Evolutionary conservation across 305 asterid genomes (phyloP), one percentile per base, ranked within the genome.

Genomic region (Ilex paraguariensis): DNA sequence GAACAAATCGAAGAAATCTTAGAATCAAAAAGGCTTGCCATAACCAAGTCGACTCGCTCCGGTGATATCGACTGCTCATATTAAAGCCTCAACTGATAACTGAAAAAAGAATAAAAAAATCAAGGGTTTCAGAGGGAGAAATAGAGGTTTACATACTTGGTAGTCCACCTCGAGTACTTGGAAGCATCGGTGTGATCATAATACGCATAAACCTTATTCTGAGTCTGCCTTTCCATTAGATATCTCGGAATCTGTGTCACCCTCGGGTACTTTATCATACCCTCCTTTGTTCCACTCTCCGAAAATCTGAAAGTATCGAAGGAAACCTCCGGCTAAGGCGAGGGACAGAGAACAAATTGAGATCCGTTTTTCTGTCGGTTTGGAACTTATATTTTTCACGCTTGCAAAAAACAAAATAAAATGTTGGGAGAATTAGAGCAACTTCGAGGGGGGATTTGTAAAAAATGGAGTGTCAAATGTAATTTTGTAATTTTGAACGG

Each of bases 121-220:
- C 13, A 54, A 7, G 31, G 46, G 3, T 10, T 13, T 2, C n/a
- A 59, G 12, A 45, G 10, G 42, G 30, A 3, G 5, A 64, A 61
- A 11, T 4, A 59, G 54, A 62, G 10, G 60, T 54, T n/a, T 65
- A 71, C 63, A 60, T 51, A 82, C 97, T 42, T 84, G 57, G 92
- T 75, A 51, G 70, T 85, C 96, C 92, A 90, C 75, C 97, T 68
- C 56, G 74, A 66, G 62, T 72, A 74, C 49, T 81, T 85, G 86
- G 86, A 79, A 63, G 86, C 75, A 65, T 90, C 95, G 48, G 72
- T 87, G 67, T 87, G 95, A 32, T 75, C 73, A 67, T 87, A 87
- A 56, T 82, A 95, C 73, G 65, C 44, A 77, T 83, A 71, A 60
- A 68, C 76, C 70, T 64, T 81, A 40, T 62, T 55, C 11, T 54